phyloP scores from a whole-genome alignment of 2,329 filamentous ascomycete genomes.

The Macrophomina pseudophaseolina region DNA sequence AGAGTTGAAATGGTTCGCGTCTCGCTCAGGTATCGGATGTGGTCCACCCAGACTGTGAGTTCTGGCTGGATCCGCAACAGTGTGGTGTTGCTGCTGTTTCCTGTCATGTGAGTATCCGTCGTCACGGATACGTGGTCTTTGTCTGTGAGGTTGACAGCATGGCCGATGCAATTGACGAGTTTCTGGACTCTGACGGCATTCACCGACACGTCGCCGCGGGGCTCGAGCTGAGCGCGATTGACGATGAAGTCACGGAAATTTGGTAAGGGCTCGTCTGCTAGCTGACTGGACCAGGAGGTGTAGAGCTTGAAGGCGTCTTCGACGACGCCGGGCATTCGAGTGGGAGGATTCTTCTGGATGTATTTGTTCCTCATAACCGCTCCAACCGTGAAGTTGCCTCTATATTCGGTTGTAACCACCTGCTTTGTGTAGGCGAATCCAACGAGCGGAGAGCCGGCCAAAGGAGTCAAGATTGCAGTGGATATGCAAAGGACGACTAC shows the following conservation, averaged over 20 bases:
- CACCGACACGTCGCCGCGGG: conserved; percentile 5
- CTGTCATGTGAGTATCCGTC: conserved; percentile 1
- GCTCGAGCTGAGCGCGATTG: conserved; percentile 1
- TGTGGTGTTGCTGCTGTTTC: not conserved
- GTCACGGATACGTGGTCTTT: not conserved
- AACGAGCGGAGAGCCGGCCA: conserved; percentile 14
- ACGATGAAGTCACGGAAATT: conserved; percentile 13
- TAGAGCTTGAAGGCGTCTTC: conserved; percentile 6
- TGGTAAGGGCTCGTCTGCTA: conserved; percentile 17
- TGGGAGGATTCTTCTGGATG: conserved; percentile 14
- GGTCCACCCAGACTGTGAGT: conserved; percentile 24
- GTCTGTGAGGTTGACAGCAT: not conserved
- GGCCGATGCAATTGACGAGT: conserved; percentile 6
- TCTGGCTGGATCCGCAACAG: conserved; percentile 11
- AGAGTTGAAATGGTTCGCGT: conserved; percentile 14
- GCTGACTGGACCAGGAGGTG: conserved; percentile 14
- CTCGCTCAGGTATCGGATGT: conserved; percentile 8
- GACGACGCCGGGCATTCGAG: not conserved
- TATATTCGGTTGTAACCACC: not conserved
- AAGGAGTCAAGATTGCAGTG: conserved; percentile 6
- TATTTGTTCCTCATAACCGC: conserved; percentile 5
- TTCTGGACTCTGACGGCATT: conserved; percentile 19
- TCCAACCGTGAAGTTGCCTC: conserved; percentile 6
- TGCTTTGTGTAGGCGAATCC: conserved; percentile 19
- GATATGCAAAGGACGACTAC: conserved; percentile 18